These are phyloP conservation scores for Mycosphaerella sp. DNA, from an alignment of 2,329 filamentous ascomycete species.

Conservation along the genomic window DNA sequence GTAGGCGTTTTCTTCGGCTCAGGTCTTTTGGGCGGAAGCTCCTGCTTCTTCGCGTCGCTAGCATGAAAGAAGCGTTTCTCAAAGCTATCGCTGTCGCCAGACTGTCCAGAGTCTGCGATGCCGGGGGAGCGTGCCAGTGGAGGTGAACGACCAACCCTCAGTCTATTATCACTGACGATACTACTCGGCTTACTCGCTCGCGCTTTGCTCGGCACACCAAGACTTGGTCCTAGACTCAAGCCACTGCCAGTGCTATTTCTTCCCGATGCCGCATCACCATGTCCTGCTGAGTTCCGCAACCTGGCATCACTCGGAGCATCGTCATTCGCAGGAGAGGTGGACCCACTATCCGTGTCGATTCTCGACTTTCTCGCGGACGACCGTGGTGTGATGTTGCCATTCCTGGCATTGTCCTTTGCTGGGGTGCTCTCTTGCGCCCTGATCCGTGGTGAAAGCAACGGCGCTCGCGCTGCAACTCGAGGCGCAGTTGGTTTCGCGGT, in stretches of 20 bases:
- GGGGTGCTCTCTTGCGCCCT: conserved; percentile 40
- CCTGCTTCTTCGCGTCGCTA: conserved; percentile 55
- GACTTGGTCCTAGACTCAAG: conserved; percentile 13
- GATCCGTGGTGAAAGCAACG: conserved; percentile 30
- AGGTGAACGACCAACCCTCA: conserved; percentile 26
- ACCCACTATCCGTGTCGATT: conserved; percentile 48
- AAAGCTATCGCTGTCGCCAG: conserved; percentile 24
- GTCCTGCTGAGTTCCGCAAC: conserved; percentile 8
- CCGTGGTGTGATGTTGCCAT: conserved; percentile 68
- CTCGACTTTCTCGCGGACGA: conserved; percentile 68
- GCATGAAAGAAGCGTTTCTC: conserved; percentile 85
- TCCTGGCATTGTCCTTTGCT: conserved; percentile 52
- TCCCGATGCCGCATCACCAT: conserved; percentile 14
- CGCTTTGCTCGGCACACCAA: conserved; percentile 7
- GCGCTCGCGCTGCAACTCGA: conserved; percentile 35
- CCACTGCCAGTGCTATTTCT: conserved; percentile 18
- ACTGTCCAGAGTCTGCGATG: conserved; percentile 26
- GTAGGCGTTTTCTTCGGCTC: conserved; percentile 41
- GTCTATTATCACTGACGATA: conserved; percentile 30
- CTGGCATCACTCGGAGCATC: conserved; percentile 17
- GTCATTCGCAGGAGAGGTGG: conserved; percentile 48
- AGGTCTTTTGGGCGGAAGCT: conserved; percentile 32
- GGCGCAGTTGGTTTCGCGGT: conserved; percentile 30
- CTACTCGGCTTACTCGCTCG: conserved; percentile 35
- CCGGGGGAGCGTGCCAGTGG: conserved; percentile 34